Evolutionary conservation across 23 red algal genomes (phyloP), one percentile per base, ranked within the genome.

Genomic region (Cyanidioschyzon merolae): DNA sequence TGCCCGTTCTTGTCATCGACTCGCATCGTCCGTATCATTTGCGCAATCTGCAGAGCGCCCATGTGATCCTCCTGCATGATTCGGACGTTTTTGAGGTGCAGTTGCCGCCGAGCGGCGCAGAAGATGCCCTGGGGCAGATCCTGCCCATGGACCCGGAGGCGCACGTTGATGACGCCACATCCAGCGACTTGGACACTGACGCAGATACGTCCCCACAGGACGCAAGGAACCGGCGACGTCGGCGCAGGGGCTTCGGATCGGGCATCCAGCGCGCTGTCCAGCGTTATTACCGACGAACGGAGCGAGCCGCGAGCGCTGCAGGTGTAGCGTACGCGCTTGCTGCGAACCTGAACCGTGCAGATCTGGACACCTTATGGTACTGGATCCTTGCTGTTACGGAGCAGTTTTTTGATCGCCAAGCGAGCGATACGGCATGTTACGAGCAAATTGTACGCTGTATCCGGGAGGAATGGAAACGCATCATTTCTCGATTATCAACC

Each of bases 21-120:
- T 74, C 79, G 30, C 88, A 91, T 41, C 86, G 92, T 2, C 92
- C 92, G 63, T 90, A 85, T 58, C 92, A 96, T 45, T 59, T 90
- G 68, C 38, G 39, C 39, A 90, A 96, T 58, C 76, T 90, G 50
- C 71, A 79, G 39, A 90, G 81, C 76, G 83, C 80, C 2, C 31
- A 86, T 57, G 83, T 95, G 17, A 67, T 87, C 24, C 1, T 95
- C 25, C 84, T 95, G 59, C 80, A 95, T 39, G 83, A 92, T 68
- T 67, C 50, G 36, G 57, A 87, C n/a, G 83, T 83, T 0, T 31
- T 21, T 36, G 68, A 81, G 37, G 76, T 77, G 35, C 37, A 39
- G 76, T 45, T 75, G 24, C 35, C 29, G 30, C 41, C 87, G 37
- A 30, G 27, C 2, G 79, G 79, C 57, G 59, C n/a, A 50, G 75